These are phyloP conservation scores for Simplicillium aogashimaense DNA, from an alignment of 2,329 filamentous ascomycete genomes.

Conservation along the genomic window DNA sequence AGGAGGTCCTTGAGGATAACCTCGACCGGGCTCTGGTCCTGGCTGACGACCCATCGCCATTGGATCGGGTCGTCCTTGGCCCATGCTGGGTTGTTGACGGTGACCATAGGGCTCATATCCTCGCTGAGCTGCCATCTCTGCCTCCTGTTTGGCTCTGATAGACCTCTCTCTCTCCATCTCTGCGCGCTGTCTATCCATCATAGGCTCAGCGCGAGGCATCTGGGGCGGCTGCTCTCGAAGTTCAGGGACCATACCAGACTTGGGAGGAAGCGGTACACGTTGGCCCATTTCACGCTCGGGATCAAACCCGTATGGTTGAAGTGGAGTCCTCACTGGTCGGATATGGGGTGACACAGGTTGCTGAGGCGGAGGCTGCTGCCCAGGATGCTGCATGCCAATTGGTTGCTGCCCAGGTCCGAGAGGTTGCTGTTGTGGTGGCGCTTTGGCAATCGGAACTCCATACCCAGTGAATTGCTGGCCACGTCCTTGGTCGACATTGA, in stretches of 20 bases:
- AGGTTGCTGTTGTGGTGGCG: conserved; percentile 19
- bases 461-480: conserved; percentile 31
- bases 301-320: conserved; percentile 34
- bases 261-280: conserved; percentile 29
- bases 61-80: conserved; percentile 29
- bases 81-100: conserved; percentile 26
- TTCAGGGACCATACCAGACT: conserved; percentile 20
- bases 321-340: conserved; percentile 32
- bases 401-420: conserved; percentile 10
- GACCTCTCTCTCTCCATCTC: conserved; percentile 18
- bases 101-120: conserved; percentile 35
- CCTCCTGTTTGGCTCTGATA: conserved; percentile 39
- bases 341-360: conserved; percentile 37
- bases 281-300: conserved; percentile 26
- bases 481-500: conserved; percentile 12
- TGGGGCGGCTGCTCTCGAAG: conserved; percentile 22
- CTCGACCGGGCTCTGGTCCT: conserved; percentile 32
- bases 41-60: conserved; percentile 26
- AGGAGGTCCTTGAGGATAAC: conserved; percentile 22
- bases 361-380: conserved; percentile 22
- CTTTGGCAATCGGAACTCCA: conserved; percentile 36
- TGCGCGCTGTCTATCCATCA: conserved; percentile 21
- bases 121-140: conserved; percentile 28
- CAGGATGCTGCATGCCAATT: conserved; percentile 22
- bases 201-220: conserved; percentile 20